These are phyloP conservation scores for Cutaneotrichosporon sp. DNA, from an alignment of 1,284 basidiomycete genomes.

Conservation along the genomic window DNA sequence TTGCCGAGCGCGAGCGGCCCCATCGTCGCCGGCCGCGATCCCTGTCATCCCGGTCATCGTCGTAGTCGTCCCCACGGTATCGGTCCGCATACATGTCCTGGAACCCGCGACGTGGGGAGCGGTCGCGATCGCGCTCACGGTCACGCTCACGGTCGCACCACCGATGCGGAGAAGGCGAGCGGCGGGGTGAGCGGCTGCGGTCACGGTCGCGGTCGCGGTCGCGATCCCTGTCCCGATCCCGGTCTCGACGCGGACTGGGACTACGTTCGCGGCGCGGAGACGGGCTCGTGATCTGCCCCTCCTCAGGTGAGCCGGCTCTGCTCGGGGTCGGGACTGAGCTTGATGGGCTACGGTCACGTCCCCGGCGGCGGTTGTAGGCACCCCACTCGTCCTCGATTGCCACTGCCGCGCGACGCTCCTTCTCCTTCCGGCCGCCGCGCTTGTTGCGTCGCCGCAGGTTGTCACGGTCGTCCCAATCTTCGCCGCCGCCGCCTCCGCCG, in stretches of 20 bases:
- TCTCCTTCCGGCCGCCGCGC: constrained; percentile 14
- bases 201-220: constrained; percentile 13
- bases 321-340: not conserved
- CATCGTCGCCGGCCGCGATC: not conserved
- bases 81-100: constrained; percentile 2
- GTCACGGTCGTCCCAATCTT: constrained; percentile 22
- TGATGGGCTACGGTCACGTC: constrained; percentile 8
- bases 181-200: not conserved
- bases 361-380: constrained; percentile 25
- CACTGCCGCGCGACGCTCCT: constrained; percentile 11
- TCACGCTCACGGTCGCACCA: not conserved
- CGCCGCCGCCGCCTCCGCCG: constrained; percentile 17
- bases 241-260: constrained; percentile 11
- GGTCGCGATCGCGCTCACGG: not conserved
- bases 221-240: constrained; percentile 10
- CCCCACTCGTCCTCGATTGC: constrained; percentile 19
- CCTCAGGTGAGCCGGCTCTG: constrained; percentile 41
- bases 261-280: constrained; percentile 12
- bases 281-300: constrained; percentile 46
- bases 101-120: not conserved
- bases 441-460: constrained; percentile 14
- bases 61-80: constrained; percentile 6
- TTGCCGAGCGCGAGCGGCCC: not conserved
- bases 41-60: constrained; percentile 5
- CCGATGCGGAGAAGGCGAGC: not conserved